Percentiles rank a stretch among this genome's conserved stretches.
These are phyloP conservation scores for Clavulina sp. DNA, from an alignment of 768 basidiomycete genomes.

Conservation along the genomic window DNA sequence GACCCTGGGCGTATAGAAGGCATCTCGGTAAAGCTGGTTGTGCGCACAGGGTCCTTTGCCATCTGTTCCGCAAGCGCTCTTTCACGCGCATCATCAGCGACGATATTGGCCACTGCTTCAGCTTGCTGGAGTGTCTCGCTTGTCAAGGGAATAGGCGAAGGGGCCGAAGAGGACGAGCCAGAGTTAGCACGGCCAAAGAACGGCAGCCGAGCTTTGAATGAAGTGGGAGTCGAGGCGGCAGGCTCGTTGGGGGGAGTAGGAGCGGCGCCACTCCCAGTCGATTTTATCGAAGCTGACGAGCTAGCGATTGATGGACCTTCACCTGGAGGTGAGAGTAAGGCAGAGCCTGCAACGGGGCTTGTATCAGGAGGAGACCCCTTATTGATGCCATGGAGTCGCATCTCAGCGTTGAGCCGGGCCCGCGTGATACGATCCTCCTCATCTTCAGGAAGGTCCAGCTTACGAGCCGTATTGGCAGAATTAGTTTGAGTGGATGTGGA, in stretches of 20 bases:
- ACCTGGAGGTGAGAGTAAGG: too few relatives aligned
- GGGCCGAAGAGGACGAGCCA: slow-evolving; percentile 19
- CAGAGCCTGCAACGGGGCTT: background rate
- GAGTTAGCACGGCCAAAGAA: slow-evolving; percentile 43
- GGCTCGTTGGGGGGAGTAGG: slow-evolving; percentile 15
- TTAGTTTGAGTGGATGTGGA: slow-evolving; percentile 14
- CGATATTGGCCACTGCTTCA: slow-evolving; percentile 58
- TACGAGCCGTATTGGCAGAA: slow-evolving; percentile 30
- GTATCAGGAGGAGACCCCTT: slow-evolving; percentile 28
- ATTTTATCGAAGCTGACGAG: background rate
- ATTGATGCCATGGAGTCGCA: slow-evolving; percentile 88
- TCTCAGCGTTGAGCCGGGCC: slow-evolving; percentile 73
- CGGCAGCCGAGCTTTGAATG: slow-evolving; percentile 30
- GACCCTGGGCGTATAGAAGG: slow-evolving; percentile 15
- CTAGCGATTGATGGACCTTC: too few relatives aligned
- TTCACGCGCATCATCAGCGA: slow-evolving; percentile 67
- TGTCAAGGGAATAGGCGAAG: slow-evolving; percentile 40
- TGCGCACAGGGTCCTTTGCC: slow-evolving; percentile 43
- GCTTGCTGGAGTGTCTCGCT: slow-evolving; percentile 62
- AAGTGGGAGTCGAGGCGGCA: slow-evolving; percentile 18
- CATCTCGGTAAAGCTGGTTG: slow-evolving; percentile 67
- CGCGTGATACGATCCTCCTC: slow-evolving; percentile 81
- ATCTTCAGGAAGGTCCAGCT: slow-evolving; percentile 77
- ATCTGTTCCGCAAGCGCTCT: slow-evolving; percentile 53
- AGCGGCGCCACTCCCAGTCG: slow-evolving; percentile 14